Base-by-base conservation (phyloP, 257 asterid genomes). In the Lycium barbarum region DNA sequence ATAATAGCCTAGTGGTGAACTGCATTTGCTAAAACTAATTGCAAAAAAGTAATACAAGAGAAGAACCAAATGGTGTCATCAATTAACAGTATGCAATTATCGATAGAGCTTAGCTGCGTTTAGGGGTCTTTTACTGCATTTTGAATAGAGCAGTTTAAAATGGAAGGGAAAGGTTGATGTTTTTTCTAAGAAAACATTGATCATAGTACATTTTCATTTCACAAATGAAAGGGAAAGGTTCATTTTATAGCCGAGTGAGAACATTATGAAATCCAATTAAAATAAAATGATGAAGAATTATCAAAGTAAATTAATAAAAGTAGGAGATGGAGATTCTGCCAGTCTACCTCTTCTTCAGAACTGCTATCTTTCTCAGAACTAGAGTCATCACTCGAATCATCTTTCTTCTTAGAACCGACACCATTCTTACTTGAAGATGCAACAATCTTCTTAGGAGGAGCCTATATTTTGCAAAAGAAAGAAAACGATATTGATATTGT, bases 281-380 rank as follows among this genome's bases (percentile, higher is more conserved):
- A 55, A 26, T 26, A 26, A 55, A 7, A 55, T 11, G 58, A 13
- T 55, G 61, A n/a, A 55, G n/a, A 55, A n/a, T 55, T 14, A 14
- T 55, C 7, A 55, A 55, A 55, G n/a, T 55, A 55, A 55, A 12
- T 4, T 5, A 55, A 55, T 0, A 55, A 55, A 55, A 55, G 61
- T 55, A 55, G 61, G 2, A 55, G 61, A 55, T 14, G 61, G 17
- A 1, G 59, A 55, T 14, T 55, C 17, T 55, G n/a, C 61, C n/a
- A 13, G 61, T 18, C 61, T 14, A 55, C 61, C 61, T 55, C 6
- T 18, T 5, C 67, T 20, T 40, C 5, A 63, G 72, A 57, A 83
- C 61, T 58, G 57, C 85, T 40, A 54, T 88, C 91, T 55, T 85
- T 89, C 9, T 84, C 88, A 51, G 90, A 86, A 63, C 76, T 84